Evolutionary conservation across 805 yeast species (phyloP).

Genomic region (Jamesozyma rosinii): DNA sequence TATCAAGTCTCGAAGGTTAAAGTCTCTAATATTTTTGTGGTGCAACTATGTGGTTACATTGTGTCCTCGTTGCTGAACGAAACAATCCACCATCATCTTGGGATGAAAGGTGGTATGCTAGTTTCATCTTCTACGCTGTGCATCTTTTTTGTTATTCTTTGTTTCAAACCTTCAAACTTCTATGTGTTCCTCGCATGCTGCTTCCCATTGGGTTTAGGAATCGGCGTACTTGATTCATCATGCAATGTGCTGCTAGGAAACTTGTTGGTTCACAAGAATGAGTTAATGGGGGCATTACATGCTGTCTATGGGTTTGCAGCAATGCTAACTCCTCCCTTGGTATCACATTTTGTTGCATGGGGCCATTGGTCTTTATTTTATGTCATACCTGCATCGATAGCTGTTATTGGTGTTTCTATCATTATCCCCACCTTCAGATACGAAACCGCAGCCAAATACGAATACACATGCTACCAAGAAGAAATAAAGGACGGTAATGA

Average conservation of each 20-base stretch:
- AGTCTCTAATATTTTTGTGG: conserved; percentile 26
- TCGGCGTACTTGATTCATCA: conserved; percentile 29
- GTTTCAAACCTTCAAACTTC: conserved; percentile 20
- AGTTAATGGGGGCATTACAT: conserved; percentile 52
- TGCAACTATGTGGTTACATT: conserved; percentile 27
- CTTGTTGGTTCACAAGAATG: conserved; percentile 40
- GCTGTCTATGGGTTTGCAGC: conserved; percentile 70
- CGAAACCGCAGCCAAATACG: conserved; percentile 34
- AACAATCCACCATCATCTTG: conserved; percentile 18
- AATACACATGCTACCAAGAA: conserved; percentile 16
- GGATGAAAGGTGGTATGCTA: conserved; percentile 26
- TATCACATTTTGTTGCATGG: conserved; percentile 35
- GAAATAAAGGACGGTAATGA: conserved; percentile 10
- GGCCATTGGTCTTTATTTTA: conserved; percentile 27
- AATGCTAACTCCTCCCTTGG: conserved; percentile 56
- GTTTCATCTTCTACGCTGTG: conserved; percentile 14
- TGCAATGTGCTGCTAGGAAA: conserved; percentile 29
- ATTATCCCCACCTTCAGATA: conserved; percentile 39
- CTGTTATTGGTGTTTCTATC: conserved; percentile 28
- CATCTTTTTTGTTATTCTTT: conserved; percentile 15
- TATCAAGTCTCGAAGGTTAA: conserved; percentile 20
- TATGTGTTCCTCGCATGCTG: conserved; percentile 18
- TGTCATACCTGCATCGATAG: conserved; percentile 29
- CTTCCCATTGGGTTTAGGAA: conserved; percentile 28
- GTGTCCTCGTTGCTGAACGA: conserved; percentile 27